These are phyloP conservation scores for Chaetomium cochliodes DNA, from an alignment of 495 filamentous ascomycete genomes.

Conservation along the genomic window DNA sequence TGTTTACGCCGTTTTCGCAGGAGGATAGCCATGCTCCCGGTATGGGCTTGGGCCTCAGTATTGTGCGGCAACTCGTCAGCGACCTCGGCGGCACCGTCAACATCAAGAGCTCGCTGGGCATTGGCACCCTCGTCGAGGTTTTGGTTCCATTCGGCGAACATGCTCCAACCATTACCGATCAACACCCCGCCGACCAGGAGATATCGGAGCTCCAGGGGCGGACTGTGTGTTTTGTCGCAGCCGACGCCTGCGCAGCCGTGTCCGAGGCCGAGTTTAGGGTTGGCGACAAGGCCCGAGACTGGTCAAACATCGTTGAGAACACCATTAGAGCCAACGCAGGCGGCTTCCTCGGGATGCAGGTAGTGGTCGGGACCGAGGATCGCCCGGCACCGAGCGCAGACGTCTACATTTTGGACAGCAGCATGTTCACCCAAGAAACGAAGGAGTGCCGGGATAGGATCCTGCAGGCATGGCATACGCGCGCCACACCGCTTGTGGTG, in stretches of 20 bases:
- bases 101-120: slow-evolving; percentile 39
- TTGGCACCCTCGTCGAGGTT: slow-evolving; percentile 46
- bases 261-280: background rate
- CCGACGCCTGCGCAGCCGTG: slow-evolving; percentile 24
- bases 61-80: slow-evolving; percentile 64
- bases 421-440: background rate
- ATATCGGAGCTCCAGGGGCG: slow-evolving; percentile 21
- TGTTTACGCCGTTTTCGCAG: slow-evolving; percentile 72
- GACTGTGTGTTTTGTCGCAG: slow-evolving; percentile 32
- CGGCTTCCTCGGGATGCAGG: slow-evolving; percentile 22
- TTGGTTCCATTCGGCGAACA: slow-evolving; percentile 47
- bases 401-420: slow-evolving; percentile 27
- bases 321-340: slow-evolving; percentile 23
- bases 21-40: slow-evolving; percentile 65
- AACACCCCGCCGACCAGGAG: slow-evolving; percentile 11
- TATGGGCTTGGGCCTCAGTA: slow-evolving; percentile 67
- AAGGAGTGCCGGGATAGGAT: background rate
- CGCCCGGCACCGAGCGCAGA: slow-evolving; percentile 24
- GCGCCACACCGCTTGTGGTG: slow-evolving; percentile 21
- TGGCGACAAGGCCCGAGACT: slow-evolving; percentile 10
- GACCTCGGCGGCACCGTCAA: slow-evolving; percentile 60
- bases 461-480: background rate
- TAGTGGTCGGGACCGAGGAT: slow-evolving; percentile 16
- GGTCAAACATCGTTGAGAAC: slow-evolving; percentile 20
- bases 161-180: slow-evolving; percentile 25